Evolutionary conservation across 1,284 basidiomycete genomes (phyloP).

Genomic region (Trichosporon faecale): DNA sequence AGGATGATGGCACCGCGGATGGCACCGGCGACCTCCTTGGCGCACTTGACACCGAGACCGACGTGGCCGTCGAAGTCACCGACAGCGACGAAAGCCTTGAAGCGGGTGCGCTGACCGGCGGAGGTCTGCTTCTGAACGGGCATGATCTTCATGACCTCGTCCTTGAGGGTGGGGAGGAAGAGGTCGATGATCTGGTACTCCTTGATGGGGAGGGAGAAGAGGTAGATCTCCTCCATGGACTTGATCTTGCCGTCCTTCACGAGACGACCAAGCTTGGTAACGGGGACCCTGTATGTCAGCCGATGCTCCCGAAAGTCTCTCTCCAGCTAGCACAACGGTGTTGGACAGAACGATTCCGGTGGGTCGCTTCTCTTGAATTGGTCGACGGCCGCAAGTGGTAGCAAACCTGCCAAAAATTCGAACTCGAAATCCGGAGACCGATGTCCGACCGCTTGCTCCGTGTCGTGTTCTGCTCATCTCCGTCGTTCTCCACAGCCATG

Average conservation of each 20-base stretch:
- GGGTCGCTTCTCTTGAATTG: not conserved
- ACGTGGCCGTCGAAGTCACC: constrained; percentile 97
- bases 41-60: constrained; percentile 99
- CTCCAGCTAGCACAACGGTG: not conserved
- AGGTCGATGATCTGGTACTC: constrained; percentile 97
- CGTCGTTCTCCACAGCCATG: no score
- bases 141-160: constrained; percentile 99
- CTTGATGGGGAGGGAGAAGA: constrained; percentile 99
- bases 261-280: constrained; percentile 98
- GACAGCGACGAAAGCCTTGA: constrained; percentile 99
- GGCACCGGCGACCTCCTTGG: constrained; percentile 99
- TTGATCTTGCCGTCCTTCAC: constrained; percentile 99
- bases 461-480: no score
- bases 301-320: no score
- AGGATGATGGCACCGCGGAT: constrained; percentile 99
- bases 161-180: constrained; percentile 94
- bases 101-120: constrained; percentile 98
- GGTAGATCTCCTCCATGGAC: constrained; percentile 99
- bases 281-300: constrained; percentile 70
- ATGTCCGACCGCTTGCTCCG: no score
- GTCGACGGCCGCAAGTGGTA: no score
- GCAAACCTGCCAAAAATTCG: not conserved
- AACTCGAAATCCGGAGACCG: not conserved
- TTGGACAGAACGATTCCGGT: not conserved
- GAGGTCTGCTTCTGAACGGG: constrained; percentile 99